Base-by-base conservation (phyloP, 2,329 filamentous ascomycete species). In the Ophiostoma sp. region DNA sequence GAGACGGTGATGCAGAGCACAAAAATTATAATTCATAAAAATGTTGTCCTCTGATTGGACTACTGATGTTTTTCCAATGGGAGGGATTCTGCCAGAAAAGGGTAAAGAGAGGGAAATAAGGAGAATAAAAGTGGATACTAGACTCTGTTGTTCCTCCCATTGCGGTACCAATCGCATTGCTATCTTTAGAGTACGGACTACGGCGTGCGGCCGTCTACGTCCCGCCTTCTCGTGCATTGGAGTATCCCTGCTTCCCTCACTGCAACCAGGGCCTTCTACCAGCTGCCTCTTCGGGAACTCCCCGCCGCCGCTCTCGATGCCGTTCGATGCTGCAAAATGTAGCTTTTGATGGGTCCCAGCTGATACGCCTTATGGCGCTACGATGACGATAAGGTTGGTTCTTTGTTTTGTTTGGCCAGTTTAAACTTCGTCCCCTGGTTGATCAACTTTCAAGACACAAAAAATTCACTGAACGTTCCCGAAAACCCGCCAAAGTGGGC, bases 291-390 rank as follows among this genome's bases (percentile, higher is more conserved):
- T 64, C 31, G 59, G 59, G 59, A 36, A 42, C 59, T 22, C 15
- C 59, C 59, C 59, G 59, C 59, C 33, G 59, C 33, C 22, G 59
- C 33, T 42, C 19, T 22, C 4, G 31, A 63, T 63, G 50, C 22
- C n/a, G 19, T 55, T 28, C 45, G 12, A 50, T 50, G 45, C 12
- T 55, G n/a, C 22, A 28, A 5, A 25, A 8, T 12, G 59, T 39
- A 3, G 42, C 3, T 63, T 12, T 64, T 4, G 3, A 42, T 64
- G 59, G 59, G 33, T 22, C n/a, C 33, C 6, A 33, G 59, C 59
- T n/a, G 59, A 64, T 42, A 64, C 59, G 59, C 59, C 59, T 64
- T 64, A 25, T 22, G 33, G 59, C 59, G n/a, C 59, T 42, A 22
- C 59, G n/a, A 64, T 42, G 59, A 42, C 59, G 59, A 64, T 64